These are phyloP conservation scores for Cardamine chenopodiifolia DNA, from an alignment of 345 rosid species.

Conservation along the genomic window DNA sequence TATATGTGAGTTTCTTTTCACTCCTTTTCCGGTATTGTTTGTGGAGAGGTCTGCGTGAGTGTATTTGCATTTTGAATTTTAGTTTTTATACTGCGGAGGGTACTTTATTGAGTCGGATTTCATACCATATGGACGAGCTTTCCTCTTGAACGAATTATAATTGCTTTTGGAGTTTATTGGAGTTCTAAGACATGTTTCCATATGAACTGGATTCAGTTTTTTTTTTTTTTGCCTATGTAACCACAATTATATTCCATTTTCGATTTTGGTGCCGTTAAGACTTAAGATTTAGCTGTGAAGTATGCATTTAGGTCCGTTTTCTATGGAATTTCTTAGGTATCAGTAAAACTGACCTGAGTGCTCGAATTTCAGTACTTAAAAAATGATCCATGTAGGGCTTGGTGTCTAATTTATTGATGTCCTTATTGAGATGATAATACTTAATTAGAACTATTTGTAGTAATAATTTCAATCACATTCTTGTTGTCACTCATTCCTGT, in stretches of 20 bases:
- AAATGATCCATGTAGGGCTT: slow-evolving; percentile 18
- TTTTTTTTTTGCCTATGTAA: background rate
- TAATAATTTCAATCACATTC: slow-evolving; percentile 16
- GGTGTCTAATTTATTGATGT: slow-evolving; percentile 16
- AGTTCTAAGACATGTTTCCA: background rate
- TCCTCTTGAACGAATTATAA: background rate
- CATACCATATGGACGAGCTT: slow-evolving; percentile 8
- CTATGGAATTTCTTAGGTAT: background rate
- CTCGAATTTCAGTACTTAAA: slow-evolving; percentile 12
- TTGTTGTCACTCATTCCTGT: slow-evolving; percentile 16
- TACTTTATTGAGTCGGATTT: slow-evolving; percentile 19
- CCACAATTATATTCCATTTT: background rate
- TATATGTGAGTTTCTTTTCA: slow-evolving; percentile 65
- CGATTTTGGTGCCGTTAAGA: background rate
- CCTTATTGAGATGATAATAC: slow-evolving; percentile 15
- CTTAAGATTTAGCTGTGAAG: background rate
- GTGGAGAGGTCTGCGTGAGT: background rate
- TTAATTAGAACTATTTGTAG: slow-evolving; percentile 10
- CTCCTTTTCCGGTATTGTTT: background rate
- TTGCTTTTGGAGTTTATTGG: slow-evolving; percentile 18
- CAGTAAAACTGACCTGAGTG: slow-evolving; percentile 4
- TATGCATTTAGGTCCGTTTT: slow-evolving; percentile 17
- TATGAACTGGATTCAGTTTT: background rate
- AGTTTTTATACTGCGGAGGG: background rate
- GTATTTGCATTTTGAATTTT: background rate